These are phyloP conservation scores for Aspergillus sclerotialis DNA, from an alignment of 2,329 filamentous ascomycete genomes.

Conservation along the genomic window DNA sequence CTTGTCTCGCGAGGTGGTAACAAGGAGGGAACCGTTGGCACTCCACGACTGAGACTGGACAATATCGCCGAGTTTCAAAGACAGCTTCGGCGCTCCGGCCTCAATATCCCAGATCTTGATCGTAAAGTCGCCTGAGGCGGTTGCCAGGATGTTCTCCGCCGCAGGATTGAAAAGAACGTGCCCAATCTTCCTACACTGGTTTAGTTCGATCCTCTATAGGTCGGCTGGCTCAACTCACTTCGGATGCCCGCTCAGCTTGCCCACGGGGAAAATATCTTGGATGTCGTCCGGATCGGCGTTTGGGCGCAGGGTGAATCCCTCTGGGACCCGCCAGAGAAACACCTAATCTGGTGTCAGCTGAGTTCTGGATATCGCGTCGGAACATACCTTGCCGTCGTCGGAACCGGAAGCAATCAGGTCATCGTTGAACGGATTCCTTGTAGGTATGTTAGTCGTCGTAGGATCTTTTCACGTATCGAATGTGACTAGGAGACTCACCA, in stretches of 20 bases:
- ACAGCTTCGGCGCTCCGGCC: constrained; percentile 65
- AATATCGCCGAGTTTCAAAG: constrained; percentile 81
- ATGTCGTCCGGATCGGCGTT: constrained; percentile 71
- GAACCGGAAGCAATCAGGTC: constrained; percentile 85
- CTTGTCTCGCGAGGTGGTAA: constrained; percentile 95
- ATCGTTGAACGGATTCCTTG: constrained; percentile 89
- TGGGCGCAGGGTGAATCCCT: constrained; percentile 75
- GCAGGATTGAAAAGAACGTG: constrained; percentile 97
- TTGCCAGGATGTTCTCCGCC: constrained; percentile 90
- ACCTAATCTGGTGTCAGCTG: constrained; percentile 42
- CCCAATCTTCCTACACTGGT: constrained; percentile 71
- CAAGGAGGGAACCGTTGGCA: constrained; percentile 75
- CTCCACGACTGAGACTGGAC: constrained; percentile 96
- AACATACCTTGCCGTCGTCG: constrained; percentile 75
- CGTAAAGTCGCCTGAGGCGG: constrained; percentile 87
- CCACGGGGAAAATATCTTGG: constrained; percentile 70
- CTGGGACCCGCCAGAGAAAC: constrained; percentile 90
- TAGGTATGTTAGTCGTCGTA: constrained; percentile 6
- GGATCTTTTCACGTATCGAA: constrained; percentile 2
- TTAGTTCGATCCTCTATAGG: constrained; percentile 10
- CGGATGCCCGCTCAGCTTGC: constrained; percentile 78
- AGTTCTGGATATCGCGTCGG: background rate
- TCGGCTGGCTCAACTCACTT: constrained; percentile 48
- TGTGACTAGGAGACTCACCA: constrained; percentile 63
- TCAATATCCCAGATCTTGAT: constrained; percentile 94